Base-by-base conservation (phyloP, 805 yeast genomes). In the Metschnikowia matae region DNA sequence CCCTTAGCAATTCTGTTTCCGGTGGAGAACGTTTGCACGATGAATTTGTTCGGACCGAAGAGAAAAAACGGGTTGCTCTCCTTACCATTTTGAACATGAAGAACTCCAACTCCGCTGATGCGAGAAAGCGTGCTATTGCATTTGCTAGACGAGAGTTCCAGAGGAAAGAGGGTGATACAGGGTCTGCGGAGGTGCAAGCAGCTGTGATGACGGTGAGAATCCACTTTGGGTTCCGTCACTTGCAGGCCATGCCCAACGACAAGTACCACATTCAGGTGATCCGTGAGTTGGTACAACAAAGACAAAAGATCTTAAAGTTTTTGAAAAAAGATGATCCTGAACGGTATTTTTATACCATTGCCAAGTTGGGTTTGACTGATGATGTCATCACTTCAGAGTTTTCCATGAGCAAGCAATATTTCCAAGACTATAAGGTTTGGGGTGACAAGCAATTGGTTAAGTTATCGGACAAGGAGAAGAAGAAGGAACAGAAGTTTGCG, bases 171-270 rank as follows among this genome's bases (percentile, higher is more conserved):
- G 96, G 96, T 48, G 98, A 94, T 66, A 88, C 97, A 0, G 97
- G 96, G 2, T 88, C 96, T 1, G 83, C 96, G 48, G 98, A 92
- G 70, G 97, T 91, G 23, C 97, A 91, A 69, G 97, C 98, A 2
- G 98, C 97, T 2, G 79, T 88, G 26, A 71, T 85, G 71, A 89
- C 98, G 0, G 84, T 89, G 44, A 81, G 81, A 61, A 89, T 94
- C 58, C 87, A 85, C 57, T 83, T 81, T 56, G 74, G 88, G 54
- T 88, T 88, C 73, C 78, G 81, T 40, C 97, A 91, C 63, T 78
- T 87, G 49, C 66, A 65, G 49, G 75, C 80, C 46, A 75, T 83
- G 63, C 84, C 82, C 57, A 86, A 90, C 65, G 98, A 92, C 70
- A 73, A 79, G 58, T 74, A 77, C 39, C 84, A 84, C 58, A 82